Base-by-base conservation (phyloP, 2,329 filamentous ascomycete species). In the Pseudogymnoascus sp. region DNA sequence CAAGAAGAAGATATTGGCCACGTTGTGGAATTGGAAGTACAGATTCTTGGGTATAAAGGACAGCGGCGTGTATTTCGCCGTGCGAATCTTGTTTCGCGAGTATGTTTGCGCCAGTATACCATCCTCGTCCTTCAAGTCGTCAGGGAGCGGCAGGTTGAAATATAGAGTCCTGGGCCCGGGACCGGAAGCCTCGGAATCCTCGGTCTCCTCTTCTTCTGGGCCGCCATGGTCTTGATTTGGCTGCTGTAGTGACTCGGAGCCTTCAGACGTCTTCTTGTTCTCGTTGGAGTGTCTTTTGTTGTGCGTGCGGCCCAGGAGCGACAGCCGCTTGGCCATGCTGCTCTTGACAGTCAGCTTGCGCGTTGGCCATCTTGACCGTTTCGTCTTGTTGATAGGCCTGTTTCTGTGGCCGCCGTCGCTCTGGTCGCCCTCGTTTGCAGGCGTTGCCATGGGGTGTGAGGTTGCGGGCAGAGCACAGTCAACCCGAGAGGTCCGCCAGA, bases 1-100 rank as follows among this genome's bases (percentile, higher is more conserved):
- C 68, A 97, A 80, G 82, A 99, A 99, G 77, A 97, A 99, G 60
- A 97, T 88, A 74, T 99, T 99, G 71, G 94, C 94, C 70, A 99
- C 88, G 72, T 97, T 97, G 76, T 99, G 93, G 72, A 97, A 97
- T 75, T 99, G 94, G 66, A 95, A 90, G 85, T 88, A 99, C 71
- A 99, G 73, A 75, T 99, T 97, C 78, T 97, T 97, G 12, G 94
- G 94, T 28, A 99, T 75, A 75, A 99, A 99, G 63, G 89, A 96
- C 65, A 99, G 75, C 7, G 94, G 88, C 6, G 94, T 97, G 75
- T 97, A 99, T 77, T 97, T 99, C 63, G 94, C 90, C 3, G 94
- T 99, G 68, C 94, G 84, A 73, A 99, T 96, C 81, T 99, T 99
- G 80, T 99, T 99, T 67, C 93, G 83, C 58, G 89, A 82, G 74